Evolutionary conservation across 2,329 filamentous ascomycete genomes (phyloP).

Genomic region (Balansia obtecta): DNA sequence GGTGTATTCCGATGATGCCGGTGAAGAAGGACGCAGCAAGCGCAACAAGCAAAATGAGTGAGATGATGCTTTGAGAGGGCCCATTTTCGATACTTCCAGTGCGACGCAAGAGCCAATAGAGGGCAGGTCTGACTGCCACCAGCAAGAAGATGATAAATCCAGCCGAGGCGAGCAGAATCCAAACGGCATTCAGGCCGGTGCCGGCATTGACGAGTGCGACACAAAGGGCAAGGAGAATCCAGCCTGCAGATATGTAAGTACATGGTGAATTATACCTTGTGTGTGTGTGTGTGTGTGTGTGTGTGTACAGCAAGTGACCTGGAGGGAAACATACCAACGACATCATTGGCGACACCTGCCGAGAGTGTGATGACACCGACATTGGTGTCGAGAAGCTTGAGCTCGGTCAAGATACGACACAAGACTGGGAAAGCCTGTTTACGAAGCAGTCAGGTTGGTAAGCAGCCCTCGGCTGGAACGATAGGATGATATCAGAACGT

Average conservation of each 20-base stretch:
- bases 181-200: constrained; percentile 71
- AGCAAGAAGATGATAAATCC: constrained; percentile 68
- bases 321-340: constrained; percentile 19
- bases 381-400: constrained; percentile 71
- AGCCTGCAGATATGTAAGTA: constrained; percentile 26
- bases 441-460: not conserved
- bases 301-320: not conserved
- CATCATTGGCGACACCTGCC: constrained; percentile 87
- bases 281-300: too few species aligned
- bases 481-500: not conserved
- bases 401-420: constrained; percentile 82
- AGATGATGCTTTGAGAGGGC: constrained; percentile 73
- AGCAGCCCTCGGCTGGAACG: too few species aligned
- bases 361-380: constrained; percentile 84
- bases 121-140: constrained; percentile 58
- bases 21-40: constrained; percentile 79
- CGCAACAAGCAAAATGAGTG: constrained; percentile 67
- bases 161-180: constrained; percentile 62
- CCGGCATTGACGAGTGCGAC: constrained; percentile 86
- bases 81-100: constrained; percentile 76
- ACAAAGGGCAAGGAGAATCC: constrained; percentile 86
- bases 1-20: constrained; percentile 78
- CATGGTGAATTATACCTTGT: too few species aligned
- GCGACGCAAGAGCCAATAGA: constrained; percentile 60
- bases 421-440: constrained; percentile 65